These are phyloP conservation scores for Marasmius tenuissimus DNA, from an alignment of 1,284 basidiomycete genomes.

Conservation along the genomic window DNA sequence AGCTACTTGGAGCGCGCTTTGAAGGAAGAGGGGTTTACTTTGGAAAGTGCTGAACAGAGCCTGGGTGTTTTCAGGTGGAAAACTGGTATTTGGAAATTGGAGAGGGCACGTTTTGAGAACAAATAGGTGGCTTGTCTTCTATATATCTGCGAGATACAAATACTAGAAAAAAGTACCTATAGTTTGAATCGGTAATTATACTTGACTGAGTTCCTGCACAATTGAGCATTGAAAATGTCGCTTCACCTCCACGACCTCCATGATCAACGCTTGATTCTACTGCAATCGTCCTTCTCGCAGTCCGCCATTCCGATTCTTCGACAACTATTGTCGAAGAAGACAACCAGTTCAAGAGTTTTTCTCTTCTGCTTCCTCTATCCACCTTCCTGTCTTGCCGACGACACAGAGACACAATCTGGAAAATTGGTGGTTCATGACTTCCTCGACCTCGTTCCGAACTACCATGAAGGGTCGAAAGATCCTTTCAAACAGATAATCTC, in stretches of 20 bases:
- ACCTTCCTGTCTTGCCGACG: constrained; percentile 41
- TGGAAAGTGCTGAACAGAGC: constrained; percentile 39
- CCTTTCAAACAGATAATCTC: constrained; percentile 39
- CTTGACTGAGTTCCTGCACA: neutral
- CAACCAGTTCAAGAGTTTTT: constrained; percentile 32
- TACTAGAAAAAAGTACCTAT: no score
- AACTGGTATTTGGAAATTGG: constrained; percentile 38
- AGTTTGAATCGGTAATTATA: no score
- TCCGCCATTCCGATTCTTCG: constrained; percentile 61
- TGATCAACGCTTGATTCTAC: constrained; percentile 44
- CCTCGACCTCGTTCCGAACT: constrained; percentile 55
- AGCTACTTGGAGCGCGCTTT: constrained; percentile 50
- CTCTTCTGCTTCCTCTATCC: constrained; percentile 64
- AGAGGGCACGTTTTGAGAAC: constrained; percentile 40
- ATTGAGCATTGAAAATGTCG: constrained; percentile 13
- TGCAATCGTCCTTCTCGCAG: constrained; percentile 68
- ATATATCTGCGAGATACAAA: no score
- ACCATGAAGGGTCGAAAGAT: constrained; percentile 36
- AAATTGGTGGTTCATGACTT: constrained; percentile 50
- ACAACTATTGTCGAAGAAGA: constrained; percentile 31
- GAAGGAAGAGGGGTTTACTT: constrained; percentile 49
- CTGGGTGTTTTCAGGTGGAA: constrained; percentile 60
- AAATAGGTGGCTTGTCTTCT: neutral
- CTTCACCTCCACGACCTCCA: constrained; percentile 36
- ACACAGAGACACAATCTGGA: constrained; percentile 18